Evolutionary conservation across 2,329 filamentous ascomycete species (phyloP).

Genomic region (Nemania sp.): DNA sequence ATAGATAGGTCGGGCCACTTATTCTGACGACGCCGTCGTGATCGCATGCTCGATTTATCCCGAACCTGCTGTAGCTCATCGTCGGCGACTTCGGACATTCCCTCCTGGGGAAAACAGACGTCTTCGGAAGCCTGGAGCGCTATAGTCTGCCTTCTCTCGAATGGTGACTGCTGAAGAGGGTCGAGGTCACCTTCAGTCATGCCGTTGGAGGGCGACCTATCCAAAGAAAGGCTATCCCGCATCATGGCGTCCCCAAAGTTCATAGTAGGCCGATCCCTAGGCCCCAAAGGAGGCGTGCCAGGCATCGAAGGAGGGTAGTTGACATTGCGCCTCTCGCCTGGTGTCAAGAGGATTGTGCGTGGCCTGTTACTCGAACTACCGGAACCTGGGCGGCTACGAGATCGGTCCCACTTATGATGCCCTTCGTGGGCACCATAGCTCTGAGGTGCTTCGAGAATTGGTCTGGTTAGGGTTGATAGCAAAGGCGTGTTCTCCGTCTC

Average conservation of each 20-base stretch:
- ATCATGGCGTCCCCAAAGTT: slow-evolving; percentile 78
- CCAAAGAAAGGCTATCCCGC: slow-evolving; percentile 69
- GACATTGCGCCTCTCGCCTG: slow-evolving; percentile 67
- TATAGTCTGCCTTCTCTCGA: slow-evolving; percentile 68
- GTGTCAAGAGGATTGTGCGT: slow-evolving; percentile 47
- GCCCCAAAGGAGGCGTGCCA: slow-evolving; percentile 67
- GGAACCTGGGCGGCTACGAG: slow-evolving; percentile 60
- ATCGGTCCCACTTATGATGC: slow-evolving; percentile 49
- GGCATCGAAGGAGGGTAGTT: slow-evolving; percentile 78
- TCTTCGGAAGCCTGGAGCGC: slow-evolving; percentile 80
- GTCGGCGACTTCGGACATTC: slow-evolving; percentile 82
- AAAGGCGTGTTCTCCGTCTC: slow-evolving; percentile 69
- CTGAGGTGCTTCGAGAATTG: slow-evolving; percentile 48
- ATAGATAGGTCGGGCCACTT: slow-evolving; percentile 89
- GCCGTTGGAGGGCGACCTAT: slow-evolving; percentile 40
- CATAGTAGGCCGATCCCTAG: slow-evolving; percentile 63
- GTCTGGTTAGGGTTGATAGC: slow-evolving; percentile 58
- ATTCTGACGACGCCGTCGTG: slow-evolving; percentile 69
- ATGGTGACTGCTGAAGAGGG: slow-evolving; percentile 48
- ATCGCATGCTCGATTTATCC: slow-evolving; percentile 53
- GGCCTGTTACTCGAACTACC: slow-evolving; percentile 62
- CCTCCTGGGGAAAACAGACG: slow-evolving; percentile 89
- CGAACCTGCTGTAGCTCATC: slow-evolving; percentile 72
- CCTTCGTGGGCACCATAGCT: slow-evolving; percentile 60
- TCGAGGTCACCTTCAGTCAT: slow-evolving; percentile 43